A percentile compares a stretch with the other conserved stretches of the same genome.
These are phyloP conservation scores for Syzygium malaccense DNA, from an alignment of 441 rosid genomes.

Conservation along the genomic window DNA sequence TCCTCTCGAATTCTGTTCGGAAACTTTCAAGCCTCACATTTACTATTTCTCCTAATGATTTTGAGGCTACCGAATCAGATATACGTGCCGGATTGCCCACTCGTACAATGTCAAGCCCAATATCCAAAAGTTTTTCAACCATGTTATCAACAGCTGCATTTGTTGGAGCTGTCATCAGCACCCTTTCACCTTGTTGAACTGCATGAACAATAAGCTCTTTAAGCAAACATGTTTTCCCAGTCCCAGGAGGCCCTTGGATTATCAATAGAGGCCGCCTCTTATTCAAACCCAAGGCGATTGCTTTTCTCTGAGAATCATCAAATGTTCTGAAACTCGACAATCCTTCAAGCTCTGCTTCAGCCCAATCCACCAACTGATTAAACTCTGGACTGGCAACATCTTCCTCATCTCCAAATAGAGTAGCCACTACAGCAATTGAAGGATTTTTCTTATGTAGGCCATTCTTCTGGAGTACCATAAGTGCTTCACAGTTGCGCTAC, in stretches of 20 bases:
- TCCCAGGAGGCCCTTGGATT: constrained; percentile 97
- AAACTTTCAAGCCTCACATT: constrained; percentile 63
- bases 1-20: constrained; percentile 65
- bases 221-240: constrained; percentile 92
- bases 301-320: constrained; percentile 69
- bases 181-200: constrained; percentile 88
- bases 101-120: constrained; percentile 69
- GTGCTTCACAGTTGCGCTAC: constrained; percentile 97
- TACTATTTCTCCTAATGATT: constrained; percentile 81
- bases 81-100: constrained; percentile 96
- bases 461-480: constrained; percentile 89
- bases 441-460: constrained; percentile 84
- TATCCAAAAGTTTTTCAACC: constrained; percentile 81
- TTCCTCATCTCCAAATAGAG: constrained; percentile 80
- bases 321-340: constrained; percentile 24
- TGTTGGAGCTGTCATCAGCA: constrained; percentile 92
- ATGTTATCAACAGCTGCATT: constrained; percentile 96
- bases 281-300: constrained; percentile 75
- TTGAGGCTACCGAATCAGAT: constrained; percentile 78
- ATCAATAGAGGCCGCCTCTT: constrained; percentile 65
- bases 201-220: constrained; percentile 67
- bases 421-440: constrained; percentile 68
- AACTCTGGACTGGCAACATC: constrained; percentile 65
- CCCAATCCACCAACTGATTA: constrained; percentile 49
- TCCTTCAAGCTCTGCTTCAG: constrained; percentile 53